phyloP scores from a whole-genome alignment of 306 rosid genomes.

The Cyamopsis tetragonoloba region DNA sequence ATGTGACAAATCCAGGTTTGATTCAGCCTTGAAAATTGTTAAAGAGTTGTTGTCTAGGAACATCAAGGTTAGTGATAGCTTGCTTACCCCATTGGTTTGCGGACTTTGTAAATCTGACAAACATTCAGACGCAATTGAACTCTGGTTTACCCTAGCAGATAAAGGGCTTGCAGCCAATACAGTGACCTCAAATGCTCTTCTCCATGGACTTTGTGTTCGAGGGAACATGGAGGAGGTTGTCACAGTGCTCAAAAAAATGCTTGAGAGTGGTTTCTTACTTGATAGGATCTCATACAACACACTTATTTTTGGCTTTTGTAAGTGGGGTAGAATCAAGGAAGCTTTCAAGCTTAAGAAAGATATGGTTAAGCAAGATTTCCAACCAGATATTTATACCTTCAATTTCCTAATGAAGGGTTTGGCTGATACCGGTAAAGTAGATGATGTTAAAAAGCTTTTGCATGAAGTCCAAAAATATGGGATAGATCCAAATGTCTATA shows the following conservation, averaged over 20 bases:
- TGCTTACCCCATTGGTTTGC: slow-evolving; percentile 54
- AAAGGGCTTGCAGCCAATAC: slow-evolving; percentile 55
- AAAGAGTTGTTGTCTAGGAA: slow-evolving; percentile 41
- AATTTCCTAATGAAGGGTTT: slow-evolving; percentile 59
- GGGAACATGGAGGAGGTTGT: slow-evolving; percentile 48
- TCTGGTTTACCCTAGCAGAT: slow-evolving; percentile 61
- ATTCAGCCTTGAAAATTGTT: slow-evolving; percentile 46
- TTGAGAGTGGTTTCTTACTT: slow-evolving; percentile 47
- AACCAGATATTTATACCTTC: slow-evolving; percentile 59
- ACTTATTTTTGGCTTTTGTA: slow-evolving; percentile 63
- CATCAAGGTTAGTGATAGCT: slow-evolving; percentile 49
- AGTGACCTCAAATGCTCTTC: slow-evolving; percentile 61
- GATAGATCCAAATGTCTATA: slow-evolving; percentile 53
- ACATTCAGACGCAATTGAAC: slow-evolving; percentile 52
- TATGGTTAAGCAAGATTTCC: slow-evolving; percentile 49
- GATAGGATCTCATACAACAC: slow-evolving; percentile 68
- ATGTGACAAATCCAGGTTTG: slow-evolving; percentile 40
- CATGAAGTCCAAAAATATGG: slow-evolving; percentile 47
- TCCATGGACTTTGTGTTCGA: slow-evolving; percentile 57
- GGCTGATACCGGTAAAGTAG: slow-evolving; percentile 53
- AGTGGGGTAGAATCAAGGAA: slow-evolving; percentile 41
- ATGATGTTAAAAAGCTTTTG: slow-evolving; percentile 48
- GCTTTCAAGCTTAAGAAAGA: slow-evolving; percentile 55
- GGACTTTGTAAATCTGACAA: slow-evolving; percentile 60
- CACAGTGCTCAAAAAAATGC: slow-evolving; percentile 39